Evolutionary conservation across 2,329 filamentous ascomycete species (phyloP).

Genomic region (Pestalotiopsis sp.): DNA sequence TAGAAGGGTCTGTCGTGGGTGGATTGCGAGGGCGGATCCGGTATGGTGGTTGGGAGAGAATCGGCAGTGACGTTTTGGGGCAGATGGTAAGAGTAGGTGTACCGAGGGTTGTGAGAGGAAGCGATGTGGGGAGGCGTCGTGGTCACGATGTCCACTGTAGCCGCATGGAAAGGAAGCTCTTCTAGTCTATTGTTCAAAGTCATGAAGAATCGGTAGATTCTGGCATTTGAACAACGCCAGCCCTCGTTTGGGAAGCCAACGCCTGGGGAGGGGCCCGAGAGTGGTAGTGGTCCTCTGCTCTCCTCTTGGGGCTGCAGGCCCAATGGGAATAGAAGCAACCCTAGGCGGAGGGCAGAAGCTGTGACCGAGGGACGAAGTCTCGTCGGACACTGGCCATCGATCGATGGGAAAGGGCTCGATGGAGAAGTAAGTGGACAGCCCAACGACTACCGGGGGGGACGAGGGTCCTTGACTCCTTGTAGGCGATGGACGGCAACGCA

Average conservation of each 20-base stretch:
- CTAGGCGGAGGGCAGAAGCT: neutral
- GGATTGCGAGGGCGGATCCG: constrained; percentile 14
- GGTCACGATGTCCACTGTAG: constrained; percentile 22
- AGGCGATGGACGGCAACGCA: neutral
- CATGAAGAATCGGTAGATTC: constrained; percentile 28
- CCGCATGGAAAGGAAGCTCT: constrained; percentile 25
- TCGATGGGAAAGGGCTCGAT: neutral
- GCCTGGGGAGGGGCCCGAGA: neutral
- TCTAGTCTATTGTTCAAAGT: constrained; percentile 29
- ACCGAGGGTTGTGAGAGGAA: constrained; percentile 21
- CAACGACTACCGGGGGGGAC: neutral
- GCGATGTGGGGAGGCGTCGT: constrained; percentile 7
- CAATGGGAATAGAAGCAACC: neutral
- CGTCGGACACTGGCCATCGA: constrained; percentile 8
- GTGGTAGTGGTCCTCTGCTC: neutral
- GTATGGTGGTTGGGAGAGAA: constrained; percentile 17
- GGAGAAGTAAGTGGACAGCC: neutral
- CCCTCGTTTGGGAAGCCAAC: constrained; percentile 1
- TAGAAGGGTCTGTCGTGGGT: constrained; percentile 18
- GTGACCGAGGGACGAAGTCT: neutral
- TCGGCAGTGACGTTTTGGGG: constrained; percentile 14
- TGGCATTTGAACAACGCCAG: constrained; percentile 11
- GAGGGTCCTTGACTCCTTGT: neutral
- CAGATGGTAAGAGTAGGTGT: neutral
- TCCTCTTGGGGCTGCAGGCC: neutral